Base-by-base conservation (phyloP, 2,329 filamentous ascomycete genomes). In the Diaporthe citrichinensis region DNA sequence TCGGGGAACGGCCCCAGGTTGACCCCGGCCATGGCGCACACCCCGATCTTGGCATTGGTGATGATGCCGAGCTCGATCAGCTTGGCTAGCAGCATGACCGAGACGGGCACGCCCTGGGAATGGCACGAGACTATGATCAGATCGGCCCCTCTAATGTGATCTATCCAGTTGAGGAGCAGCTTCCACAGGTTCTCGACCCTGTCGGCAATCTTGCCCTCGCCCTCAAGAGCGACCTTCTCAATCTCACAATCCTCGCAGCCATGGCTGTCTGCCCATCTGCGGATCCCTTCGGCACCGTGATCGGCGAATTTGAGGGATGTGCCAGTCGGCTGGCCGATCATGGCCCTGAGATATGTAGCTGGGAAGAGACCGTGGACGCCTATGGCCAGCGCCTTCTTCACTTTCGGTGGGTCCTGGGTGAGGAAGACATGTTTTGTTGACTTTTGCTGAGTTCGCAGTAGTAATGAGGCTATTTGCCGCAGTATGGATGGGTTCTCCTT, bases 341-440 rank as follows among this genome's bases (percentile, higher is more conserved):
- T 94, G 28, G 93, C 94, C n/a, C 97, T 93, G 49, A 99, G 89
- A 57, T 97, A 91, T 0, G 94, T 91, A 0, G 95, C 95, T 1
- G 97, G 97, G 78, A 98, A 98, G 76, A 98, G 94, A 0, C 97
- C 97, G 83, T 99, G 97, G 1, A 99, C 92, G 53, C 97, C 97
- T 78, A 99, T 98, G 1, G 96, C 95, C 7, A 99, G 89, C 17
- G 97, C 97, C 78, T 94, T 97, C 81, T 92, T 95, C 62, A 98
- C 92, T 78, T 90, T 93, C 1, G 92, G 94, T 0, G 91, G 88
- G 10, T 94, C 91, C 59, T 92, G 92, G 9, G 91, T 85, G 44
- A 95, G 89, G 78, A 92, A 93, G 7, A 98, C 91, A 82, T 98
- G 94, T 68, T 90, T 92, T 23, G 88, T 88, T 4, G 90, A 84